Conservation (phyloP, 2,329 filamentous ascomycete species). For the Fusarium subglutinans region DNA sequence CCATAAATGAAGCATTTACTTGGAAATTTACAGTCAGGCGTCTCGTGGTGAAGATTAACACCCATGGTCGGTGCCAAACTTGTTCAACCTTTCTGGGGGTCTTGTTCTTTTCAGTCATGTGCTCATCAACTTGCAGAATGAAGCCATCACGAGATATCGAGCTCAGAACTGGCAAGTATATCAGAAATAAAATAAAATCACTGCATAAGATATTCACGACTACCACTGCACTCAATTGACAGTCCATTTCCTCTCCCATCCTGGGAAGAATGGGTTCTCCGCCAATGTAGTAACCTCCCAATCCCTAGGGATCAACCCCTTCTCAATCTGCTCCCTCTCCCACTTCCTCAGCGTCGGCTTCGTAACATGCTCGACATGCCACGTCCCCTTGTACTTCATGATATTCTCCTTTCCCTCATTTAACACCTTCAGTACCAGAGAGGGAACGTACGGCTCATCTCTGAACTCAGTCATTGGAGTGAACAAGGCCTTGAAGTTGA, state of each 20-base stretch:
- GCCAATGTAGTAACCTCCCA: constrained; percentile 77
- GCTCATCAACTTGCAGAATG: too few relatives aligned
- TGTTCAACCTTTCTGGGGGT: background rate
- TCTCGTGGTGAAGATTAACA: fast-evolving
- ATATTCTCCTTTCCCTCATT: constrained; percentile 67
- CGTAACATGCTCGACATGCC: constrained; percentile 79
- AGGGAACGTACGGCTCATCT: constrained; percentile 78
- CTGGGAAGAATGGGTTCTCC: constrained; percentile 79
- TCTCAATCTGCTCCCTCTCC: constrained; percentile 71
- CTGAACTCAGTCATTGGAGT: constrained; percentile 76
- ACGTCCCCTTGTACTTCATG: constrained; percentile 84
- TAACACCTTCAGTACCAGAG: constrained; percentile 73
- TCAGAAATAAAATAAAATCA: background rate
- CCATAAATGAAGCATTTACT: background rate
- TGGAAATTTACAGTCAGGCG: fast-evolving
- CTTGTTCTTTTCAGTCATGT: too few relatives aligned
- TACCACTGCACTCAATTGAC: background rate
- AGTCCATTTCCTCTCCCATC: constrained; percentile 63
- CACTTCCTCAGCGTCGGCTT: constrained; percentile 72
- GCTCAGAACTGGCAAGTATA: fast-evolving
- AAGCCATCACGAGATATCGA: background rate
- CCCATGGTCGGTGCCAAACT: fast-evolving
- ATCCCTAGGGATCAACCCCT: constrained; percentile 64
- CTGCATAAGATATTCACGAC: background rate
- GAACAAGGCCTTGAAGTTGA: constrained; percentile 91